Evolutionary conservation across 1,284 basidiomycete genomes (phyloP), one percentile per base, ranked within the genome.

Genomic region (Coriolopsis trogii): DNA sequence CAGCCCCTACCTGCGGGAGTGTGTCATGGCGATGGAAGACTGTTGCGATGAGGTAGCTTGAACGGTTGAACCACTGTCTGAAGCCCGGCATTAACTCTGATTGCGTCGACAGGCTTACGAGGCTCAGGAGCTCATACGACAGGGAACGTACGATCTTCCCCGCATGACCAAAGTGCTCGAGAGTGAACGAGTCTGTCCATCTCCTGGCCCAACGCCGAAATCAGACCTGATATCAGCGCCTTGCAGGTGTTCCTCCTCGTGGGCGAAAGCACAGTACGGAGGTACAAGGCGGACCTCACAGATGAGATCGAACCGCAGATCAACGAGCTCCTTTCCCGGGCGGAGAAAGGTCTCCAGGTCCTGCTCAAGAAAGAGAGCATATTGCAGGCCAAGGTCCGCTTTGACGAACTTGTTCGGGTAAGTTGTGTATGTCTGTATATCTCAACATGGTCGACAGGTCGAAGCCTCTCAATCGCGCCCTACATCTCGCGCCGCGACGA

Each of bases 301-400:
- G 87, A 89, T 46, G 88, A 90, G 66, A 81, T 91, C 10, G 88
- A 91, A 55, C 89, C 89, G n/a, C 80, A 85, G 26, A 84, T 91
- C 23, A 80, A 75, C 42, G 87, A 89, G 57, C 78, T 91, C 18
- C 77, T 89, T 21, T 76, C 82, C 49, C 79, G 81, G n/a, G 83
- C 87, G 1, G 83, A 88, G 63, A 82, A 80, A 60, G 87, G 87
- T 1, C 67, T 89, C 25, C 76, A 79, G 33, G 64, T 72, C 8
- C 67, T 91, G 49, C 69, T 76, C 57, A 85, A 82, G 70, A 80
- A 80, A 60, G 82, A 85, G 54, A 74, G 70, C 49, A 64, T 76
- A 34, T 67, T 89, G 31, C 78, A 82, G 60, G 74, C 76, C 12
- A 88, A 87, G 75, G 87, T 85, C 36, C 1, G 62, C 25, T 2